Base-by-base conservation (phyloP, 169 alveolate species). In the Eimeria tenella region DNA sequence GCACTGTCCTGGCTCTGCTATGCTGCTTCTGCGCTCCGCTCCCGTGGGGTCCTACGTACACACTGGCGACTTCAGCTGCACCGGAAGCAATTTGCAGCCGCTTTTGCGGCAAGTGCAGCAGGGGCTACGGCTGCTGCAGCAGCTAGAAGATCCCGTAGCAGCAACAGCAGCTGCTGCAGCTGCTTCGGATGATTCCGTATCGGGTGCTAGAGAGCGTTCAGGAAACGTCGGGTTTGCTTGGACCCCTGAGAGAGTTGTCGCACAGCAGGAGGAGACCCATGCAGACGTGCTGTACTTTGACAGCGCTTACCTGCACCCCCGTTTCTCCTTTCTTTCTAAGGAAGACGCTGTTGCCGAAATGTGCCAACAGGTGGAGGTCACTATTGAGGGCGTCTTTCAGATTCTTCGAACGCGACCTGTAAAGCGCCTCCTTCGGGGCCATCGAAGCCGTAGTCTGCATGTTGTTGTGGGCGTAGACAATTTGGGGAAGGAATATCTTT, bases 51-150 rank as follows among this genome's bases (percentile, higher is more conserved):
- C 83, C 8, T 73, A 42, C 23, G 83, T 73, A 9, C 83, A 73
- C 83, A 73, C 60, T 73, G 83, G 83, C 15, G 58, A 73, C 53
- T 42, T 25, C 83, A 10, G 58, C 58, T 73, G 83, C 62, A 73
- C 58, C 58, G 83, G 58, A 52, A 15, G 52, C 83, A 73, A 49
- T 55, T 55, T 49, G 56, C 83, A 25, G 83, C 62, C 58, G 11
- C 83, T 73, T 58, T 15, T 49, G 53, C 25, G 25, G 56, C 60
- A 73, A 49, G 53, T 49, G 62, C 17, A 73, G n/a, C 23, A 73
- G 13, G 62, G 53, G 19, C 83, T 73, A 55, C 31, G 31, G 83
- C 60, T 73, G 58, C 83, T 73, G 21, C 83, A 73, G 83, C 60
- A 73, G 62, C 53, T 42, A 31, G 58, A 42, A 31, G 83, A 73